Percentiles rank a stretch among this genome's conserved stretches.
These are phyloP conservation scores for Tephrocybe rancida DNA, from an alignment of 768 basidiomycete species.

Conservation along the genomic window DNA sequence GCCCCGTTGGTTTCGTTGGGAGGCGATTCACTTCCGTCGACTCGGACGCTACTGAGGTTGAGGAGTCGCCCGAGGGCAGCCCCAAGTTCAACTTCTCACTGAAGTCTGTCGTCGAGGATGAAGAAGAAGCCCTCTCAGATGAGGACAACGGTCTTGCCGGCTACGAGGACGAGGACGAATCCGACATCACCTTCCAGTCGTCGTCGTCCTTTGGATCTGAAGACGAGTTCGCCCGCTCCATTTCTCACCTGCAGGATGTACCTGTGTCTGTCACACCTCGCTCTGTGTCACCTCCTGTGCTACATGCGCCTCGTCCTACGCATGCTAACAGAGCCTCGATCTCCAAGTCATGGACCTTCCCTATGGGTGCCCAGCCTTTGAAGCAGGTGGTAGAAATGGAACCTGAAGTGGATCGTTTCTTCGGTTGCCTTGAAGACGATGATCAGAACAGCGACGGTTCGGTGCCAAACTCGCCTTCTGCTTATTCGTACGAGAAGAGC, in stretches of 20 bases:
- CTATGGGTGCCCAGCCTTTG: conserved; percentile 30
- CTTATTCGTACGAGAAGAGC: conserved; percentile 55
- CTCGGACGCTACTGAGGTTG: conserved; percentile 71
- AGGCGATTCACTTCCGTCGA: conserved; percentile 60
- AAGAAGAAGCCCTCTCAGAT: conserved; percentile 41
- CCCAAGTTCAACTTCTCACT: conserved; percentile 47
- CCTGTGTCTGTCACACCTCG: conserved; percentile 20
- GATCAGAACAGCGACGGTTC: conserved; percentile 35
- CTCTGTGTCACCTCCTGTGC: conserved; percentile 20
- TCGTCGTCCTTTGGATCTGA: conserved; percentile 59
- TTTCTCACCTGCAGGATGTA: conserved; percentile 27
- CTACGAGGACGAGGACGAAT: conserved; percentile 74
- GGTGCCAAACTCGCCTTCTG: conserved; percentile 44
- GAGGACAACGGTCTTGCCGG: conserved; percentile 60
- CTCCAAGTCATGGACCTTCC: conserved; percentile 75
- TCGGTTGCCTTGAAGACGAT: conserved; percentile 68
- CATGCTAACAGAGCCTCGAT: conserved; percentile 45
- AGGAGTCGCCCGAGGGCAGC: conserved; percentile 47
- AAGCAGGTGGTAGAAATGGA: conserved; percentile 23
- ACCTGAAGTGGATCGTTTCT: conserved; percentile 71
- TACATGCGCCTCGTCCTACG: conserved; percentile 27
- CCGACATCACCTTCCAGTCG: conserved; percentile 48
- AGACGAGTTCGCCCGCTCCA: conserved; percentile 45
- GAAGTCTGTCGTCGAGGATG: conserved; percentile 62
- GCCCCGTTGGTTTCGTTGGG: conserved; percentile 25